Conservation (phyloP, 495 filamentous ascomycete genomes). For the Letharia lupina region DNA sequence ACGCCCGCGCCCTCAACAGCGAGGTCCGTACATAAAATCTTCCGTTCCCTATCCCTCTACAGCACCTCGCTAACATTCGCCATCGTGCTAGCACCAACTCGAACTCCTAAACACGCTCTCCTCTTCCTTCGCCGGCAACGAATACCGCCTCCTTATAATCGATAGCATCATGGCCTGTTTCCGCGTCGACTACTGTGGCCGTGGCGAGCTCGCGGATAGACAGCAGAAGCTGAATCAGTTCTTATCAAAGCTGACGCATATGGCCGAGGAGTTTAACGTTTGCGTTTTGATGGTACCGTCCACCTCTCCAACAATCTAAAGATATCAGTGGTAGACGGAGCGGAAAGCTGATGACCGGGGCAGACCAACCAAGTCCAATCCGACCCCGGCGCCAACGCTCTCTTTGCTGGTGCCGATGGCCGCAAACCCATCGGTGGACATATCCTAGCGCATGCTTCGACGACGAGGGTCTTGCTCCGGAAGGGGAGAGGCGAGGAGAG, state of each 20-base stretch:
- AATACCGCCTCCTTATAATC: conserved; percentile 66
- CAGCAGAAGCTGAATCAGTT: conserved; percentile 71
- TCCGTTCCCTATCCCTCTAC: background rate
- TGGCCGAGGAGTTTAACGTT: conserved; percentile 77
- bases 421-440: conserved; percentile 69
- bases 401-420: conserved; percentile 74
- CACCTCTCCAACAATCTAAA: background rate
- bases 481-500: conserved; percentile 74
- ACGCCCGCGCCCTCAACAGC: conserved; percentile 63
- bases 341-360: background rate
- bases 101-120: conserved; percentile 61
- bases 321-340: background rate
- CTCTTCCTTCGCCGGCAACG: conserved; percentile 55
- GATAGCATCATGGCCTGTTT: conserved; percentile 77
- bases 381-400: conserved; percentile 68
- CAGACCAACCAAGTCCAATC: conserved; percentile 77
- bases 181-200: conserved; percentile 64
- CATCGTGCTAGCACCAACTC: conserved; percentile 48
- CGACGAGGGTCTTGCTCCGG: conserved; percentile 62
- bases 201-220: conserved; percentile 66
- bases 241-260: conserved; percentile 58
- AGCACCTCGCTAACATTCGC: background rate
- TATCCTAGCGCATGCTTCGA: conserved; percentile 71
- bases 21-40: conserved; percentile 33
- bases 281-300: conserved; percentile 58